phyloP scores from a whole-genome alignment of 306 rosid species.

The Castanospermum australe region DNA sequence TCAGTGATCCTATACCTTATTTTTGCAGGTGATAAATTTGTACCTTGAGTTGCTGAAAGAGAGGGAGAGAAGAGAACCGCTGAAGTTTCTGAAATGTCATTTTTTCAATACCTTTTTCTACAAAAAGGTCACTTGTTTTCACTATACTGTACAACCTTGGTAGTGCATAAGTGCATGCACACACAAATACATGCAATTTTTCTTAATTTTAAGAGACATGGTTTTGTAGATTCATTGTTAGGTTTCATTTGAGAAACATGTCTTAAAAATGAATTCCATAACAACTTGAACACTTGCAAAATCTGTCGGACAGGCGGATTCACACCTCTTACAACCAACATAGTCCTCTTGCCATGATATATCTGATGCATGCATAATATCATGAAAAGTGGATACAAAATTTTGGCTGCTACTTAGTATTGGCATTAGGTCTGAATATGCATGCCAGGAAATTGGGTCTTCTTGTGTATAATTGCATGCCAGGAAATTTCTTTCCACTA shows the following conservation, averaged over 20 bases:
- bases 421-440: too few species aligned
- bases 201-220: not conserved
- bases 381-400: too few species aligned
- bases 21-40: slow-evolving; percentile 79
- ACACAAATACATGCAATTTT: not conserved
- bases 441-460: too few species aligned
- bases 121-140: slow-evolving; percentile 56
- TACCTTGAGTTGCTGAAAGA: slow-evolving; percentile 93
- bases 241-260: slow-evolving; percentile 27
- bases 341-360: too few species aligned
- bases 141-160: not conserved
- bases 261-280: too few species aligned
- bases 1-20: slow-evolving; percentile 16
- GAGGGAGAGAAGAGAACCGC: slow-evolving; percentile 82
- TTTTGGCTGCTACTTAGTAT: too few species aligned
- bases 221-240: not conserved
- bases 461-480: too few species aligned
- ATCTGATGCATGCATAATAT: too few species aligned
- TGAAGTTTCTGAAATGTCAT: slow-evolving; percentile 81
- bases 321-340: slow-evolving; percentile 15
- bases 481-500: too few species aligned
- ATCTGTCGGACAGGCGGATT: not conserved
- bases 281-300: slow-evolving; percentile 6
- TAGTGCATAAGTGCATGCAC: slow-evolving; percentile 7
- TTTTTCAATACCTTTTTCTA: slow-evolving; percentile 91